Evolutionary conservation across 1,139 yeast genomes (phyloP).

Genomic region (Blastobotrys persicus): DNA sequence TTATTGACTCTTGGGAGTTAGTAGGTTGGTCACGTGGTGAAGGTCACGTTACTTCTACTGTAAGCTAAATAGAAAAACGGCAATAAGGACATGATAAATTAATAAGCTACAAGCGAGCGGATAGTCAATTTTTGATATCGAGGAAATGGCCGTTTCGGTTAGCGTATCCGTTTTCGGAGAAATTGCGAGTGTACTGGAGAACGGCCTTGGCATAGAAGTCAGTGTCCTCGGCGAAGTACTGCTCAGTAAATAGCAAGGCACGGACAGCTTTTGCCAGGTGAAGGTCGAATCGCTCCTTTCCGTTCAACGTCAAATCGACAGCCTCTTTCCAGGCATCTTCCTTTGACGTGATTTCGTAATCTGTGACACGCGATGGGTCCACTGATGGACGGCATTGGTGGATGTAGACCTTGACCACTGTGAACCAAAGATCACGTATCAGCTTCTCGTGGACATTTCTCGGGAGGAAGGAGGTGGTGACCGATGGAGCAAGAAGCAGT

Average conservation of each 20-base stretch:
- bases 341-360: constrained; percentile 16
- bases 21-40: too few species aligned
- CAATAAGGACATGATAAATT: neutral
- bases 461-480: constrained; percentile 21
- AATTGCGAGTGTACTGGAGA: constrained; percentile 1
- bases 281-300: constrained; percentile 22
- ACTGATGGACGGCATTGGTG: constrained; percentile 28
- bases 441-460: constrained; percentile 17
- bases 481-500: constrained; percentile 22
- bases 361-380: constrained; percentile 19
- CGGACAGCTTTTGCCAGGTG: constrained; percentile 32
- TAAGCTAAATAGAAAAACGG: too few species aligned
- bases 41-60: too few species aligned
- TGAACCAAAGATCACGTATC: constrained; percentile 26
- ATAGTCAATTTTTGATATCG: neutral
- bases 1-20: too few species aligned
- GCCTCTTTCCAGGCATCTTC: constrained; percentile 25
- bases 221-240: constrained; percentile 18
- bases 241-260: constrained; percentile 29
- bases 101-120: neutral
- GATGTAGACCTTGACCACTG: constrained; percentile 25
- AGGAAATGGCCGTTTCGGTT: constrained; percentile 1
- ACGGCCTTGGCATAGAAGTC: constrained; percentile 5
- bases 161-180: constrained; percentile 1
- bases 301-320: constrained; percentile 22